Base-by-base conservation (phyloP, 163 green algal species). In the Scenedesmus sp. region DNA sequence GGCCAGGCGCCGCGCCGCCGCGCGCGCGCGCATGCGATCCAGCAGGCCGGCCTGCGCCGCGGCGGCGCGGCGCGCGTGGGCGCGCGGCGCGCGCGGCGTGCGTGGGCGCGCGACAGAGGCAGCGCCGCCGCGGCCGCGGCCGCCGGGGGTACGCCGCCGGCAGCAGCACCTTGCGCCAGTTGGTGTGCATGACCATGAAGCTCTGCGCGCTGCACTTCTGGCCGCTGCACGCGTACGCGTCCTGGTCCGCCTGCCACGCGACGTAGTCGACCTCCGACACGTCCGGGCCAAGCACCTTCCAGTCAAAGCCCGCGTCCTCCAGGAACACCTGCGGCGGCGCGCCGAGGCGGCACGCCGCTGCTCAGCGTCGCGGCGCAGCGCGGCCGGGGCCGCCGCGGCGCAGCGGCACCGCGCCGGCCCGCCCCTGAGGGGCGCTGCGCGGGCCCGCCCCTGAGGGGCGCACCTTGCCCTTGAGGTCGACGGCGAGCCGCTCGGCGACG, bases 291-390 rank as follows among this genome's bases (percentile, higher is more conserved):
- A 99, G 85, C 22, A 99, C 90, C 88, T 99, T 99, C 96, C 96
- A 99, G 89, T 99, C 96, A 77, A 98, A 99, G 1, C 96, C 96
- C 1, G 96, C 96, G 76, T 99, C 96, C 87, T 99, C 96, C 63
- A 99, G 80, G 63, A 92, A 96, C 29, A 97, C 83, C 91, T 94
- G 83, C 60, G 70, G 31, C 18, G 28, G 13, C 20, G 60, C 26
- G 5, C 17, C 50, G 18, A 57, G 20, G 18, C 10, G n/a, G n/a
- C n/a, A n/a, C n/a, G n/a, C n/a, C n/a, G n/a, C n/a, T n/a, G n/a
- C n/a, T n/a, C n/a, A n/a, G n/a, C n/a, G n/a, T n/a, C n/a, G n/a
- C n/a, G n/a, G n/a, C n/a, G n/a, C n/a, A n/a, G n/a, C n/a, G n/a
- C n/a, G n/a, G n/a, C n/a, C n/a, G n/a, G n/a, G n/a, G n/a, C n/a